Evolutionary conservation across 306 rosid genomes (phyloP), one percentile per base, ranked within the genome.

Genomic region (Acacia melanoxylon): DNA sequence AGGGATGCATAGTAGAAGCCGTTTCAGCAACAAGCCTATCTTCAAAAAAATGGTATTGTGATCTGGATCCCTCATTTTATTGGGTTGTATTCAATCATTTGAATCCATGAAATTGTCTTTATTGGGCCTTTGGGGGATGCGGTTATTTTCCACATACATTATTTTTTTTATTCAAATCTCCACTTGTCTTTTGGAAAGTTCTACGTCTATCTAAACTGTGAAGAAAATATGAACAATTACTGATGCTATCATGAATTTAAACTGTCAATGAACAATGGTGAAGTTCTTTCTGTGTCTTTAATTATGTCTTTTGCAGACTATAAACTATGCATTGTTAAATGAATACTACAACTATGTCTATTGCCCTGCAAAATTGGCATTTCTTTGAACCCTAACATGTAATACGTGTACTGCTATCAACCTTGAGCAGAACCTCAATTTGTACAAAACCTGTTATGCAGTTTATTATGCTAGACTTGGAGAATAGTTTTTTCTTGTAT

Each of bases 21-120:
- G 99, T 95, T 89, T 95, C 99, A 11, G 88, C 97, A 17, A 31
- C 97, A 49, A 79, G 52, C 80, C 74, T 84, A 46, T 42, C 98
- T 80, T 89, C 99, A 24, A 90, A 88, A 86, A 95, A 95, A 89
- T 93, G 99, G 99, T 95, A 89, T 74, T 58, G 66, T 83, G 19
- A 84, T 76, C 35, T 76, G 37, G 25, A 54, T 35, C 33, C 58
- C 76, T 48, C 85, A 54, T 68, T 27, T 41, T 67, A 29, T 67
- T 65, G 54, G 75, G 83, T 67, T 75, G 17, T 77, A 49, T 33
- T 51, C 3, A 46, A 76, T 68, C 48, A n/a, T 86, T 86, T 72
- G 76, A 62, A 68, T 56, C 52, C 52, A 31, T 31, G 12, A n/a
- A 40, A 10, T 41, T 68, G 19, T 69, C 54, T n/a, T 41, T 42